Base-by-base conservation (phyloP, 2,329 filamentous ascomycete species). In the Cercospora sesami region DNA sequence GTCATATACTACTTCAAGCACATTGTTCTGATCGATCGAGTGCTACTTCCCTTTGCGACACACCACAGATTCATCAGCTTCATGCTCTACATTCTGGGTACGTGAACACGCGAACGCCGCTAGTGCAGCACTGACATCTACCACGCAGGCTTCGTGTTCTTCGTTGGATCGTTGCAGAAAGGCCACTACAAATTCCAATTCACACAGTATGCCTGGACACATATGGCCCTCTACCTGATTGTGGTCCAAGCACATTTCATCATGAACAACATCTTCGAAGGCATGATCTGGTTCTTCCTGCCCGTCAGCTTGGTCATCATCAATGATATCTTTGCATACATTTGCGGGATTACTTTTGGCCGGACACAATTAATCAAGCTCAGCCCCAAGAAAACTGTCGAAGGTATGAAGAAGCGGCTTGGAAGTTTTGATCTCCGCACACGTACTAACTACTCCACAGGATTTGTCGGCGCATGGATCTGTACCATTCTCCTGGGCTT, bases 1-100 rank as follows among this genome's bases (percentile, higher is more conserved):
- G 94, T 99, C 77, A 97, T 99, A 77, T 99, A 99, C 84, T 99
- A 99, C 83, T 99, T 99, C 83, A 99, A 99, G 86, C 95, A 99
- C 79, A 94, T 99, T 73, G 89, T 99, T 53, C 84, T 99, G 68
- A 94, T 99, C 57, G 95, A 99, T 81, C 92, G 91, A 80, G 91
- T 98, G 57, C 85, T 99, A 69, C 84, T 97, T 67, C 95, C 95
- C 8, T 89, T 99, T 78, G 94, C 95, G 64, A 98, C 94, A 16
- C 95, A 99, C 83, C 95, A 99, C 80, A 88, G 95, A 74, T 99
- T 99, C 84, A 97, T 99, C 80, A 97, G 94, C 84, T 98, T 99
- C 78, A 91, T 96, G 81, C 91, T 99, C 74, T 99, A 99, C 81
- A 91, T 97, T 67, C 94, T 98, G 79, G 95, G 94, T 96, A 82